Conservation (phyloP, 2,329 filamentous ascomycete species). For the Arachnomyces sp. region DNA sequence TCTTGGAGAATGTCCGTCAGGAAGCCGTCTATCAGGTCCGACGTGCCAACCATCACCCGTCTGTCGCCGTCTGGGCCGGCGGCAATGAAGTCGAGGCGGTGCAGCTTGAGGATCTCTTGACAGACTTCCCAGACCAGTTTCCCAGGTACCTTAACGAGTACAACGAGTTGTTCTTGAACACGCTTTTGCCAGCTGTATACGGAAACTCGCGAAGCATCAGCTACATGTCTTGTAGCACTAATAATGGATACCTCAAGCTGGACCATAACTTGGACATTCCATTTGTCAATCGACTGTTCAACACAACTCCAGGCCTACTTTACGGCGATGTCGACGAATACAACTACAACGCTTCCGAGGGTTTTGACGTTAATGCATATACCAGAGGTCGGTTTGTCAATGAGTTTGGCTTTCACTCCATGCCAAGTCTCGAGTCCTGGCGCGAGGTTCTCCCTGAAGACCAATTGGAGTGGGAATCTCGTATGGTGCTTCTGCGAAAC, state of each 20-base stretch:
- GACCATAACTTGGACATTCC: slow-evolving; percentile 47
- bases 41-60: slow-evolving; percentile 55
- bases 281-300: slow-evolving; percentile 51
- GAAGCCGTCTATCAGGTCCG: slow-evolving; percentile 56
- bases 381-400: slow-evolving; percentile 55
- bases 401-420: slow-evolving; percentile 57
- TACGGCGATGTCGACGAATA: slow-evolving; percentile 58
- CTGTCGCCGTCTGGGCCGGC: slow-evolving; percentile 47
- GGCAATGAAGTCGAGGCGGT: slow-evolving; percentile 56
- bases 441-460: slow-evolving; percentile 43
- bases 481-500: slow-evolving; percentile 48
- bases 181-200: slow-evolving; percentile 50
- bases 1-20: slow-evolving; percentile 48
- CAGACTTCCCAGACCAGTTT: slow-evolving; percentile 38
- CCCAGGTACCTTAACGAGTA: slow-evolving; percentile 44
- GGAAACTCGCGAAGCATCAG: slow-evolving; percentile 53
- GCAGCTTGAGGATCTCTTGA: slow-evolving; percentile 39
- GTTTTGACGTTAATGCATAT: slow-evolving; percentile 50
- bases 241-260: slow-evolving; percentile 50
- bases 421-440: slow-evolving; percentile 55
- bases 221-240: slow-evolving; percentile 54
- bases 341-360: slow-evolving; percentile 46
- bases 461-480: slow-evolving; percentile 52
- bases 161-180: slow-evolving; percentile 51
- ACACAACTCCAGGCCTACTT: slow-evolving; percentile 44